Percentiles rank a stretch among this genome's conserved stretches.
Conservation (phyloP, 176 grass and related monocot species). For the Avena atlantica region DNA sequence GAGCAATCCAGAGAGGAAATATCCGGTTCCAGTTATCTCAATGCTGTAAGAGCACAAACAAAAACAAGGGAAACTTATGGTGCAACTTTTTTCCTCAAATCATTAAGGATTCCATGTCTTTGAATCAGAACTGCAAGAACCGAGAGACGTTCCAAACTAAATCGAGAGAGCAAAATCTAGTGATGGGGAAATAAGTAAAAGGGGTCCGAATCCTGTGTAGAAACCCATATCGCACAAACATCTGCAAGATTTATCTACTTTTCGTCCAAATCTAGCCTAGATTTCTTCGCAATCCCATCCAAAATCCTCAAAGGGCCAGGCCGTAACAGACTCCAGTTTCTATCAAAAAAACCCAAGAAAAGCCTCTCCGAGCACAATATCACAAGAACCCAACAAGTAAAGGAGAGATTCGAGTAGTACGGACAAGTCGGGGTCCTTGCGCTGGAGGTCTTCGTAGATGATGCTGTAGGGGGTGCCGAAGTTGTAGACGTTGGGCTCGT, state of each 20-base stretch:
- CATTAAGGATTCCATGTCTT: not conserved
- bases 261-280: not conserved
- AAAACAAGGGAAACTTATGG: not conserved
- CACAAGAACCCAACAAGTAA: not conserved
- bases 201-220: not conserved
- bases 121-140: not conserved
- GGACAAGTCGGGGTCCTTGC: conserved; percentile 88
- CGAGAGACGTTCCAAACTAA: not conserved
- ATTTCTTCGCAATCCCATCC: not conserved
- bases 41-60: not conserved
- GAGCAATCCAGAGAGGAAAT: conserved; percentile 7
- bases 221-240: conserved; percentile 9
- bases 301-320: not conserved
- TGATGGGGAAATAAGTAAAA: not conserved
- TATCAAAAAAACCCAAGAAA: not conserved
- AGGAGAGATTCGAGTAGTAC: not conserved
- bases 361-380: not conserved
- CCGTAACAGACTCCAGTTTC: not conserved
- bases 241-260: not conserved
- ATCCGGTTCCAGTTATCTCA: not conserved
- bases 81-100: conserved; percentile 6
- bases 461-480: conserved; percentile 82
- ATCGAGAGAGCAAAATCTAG: not conserved
- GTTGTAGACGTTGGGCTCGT: conserved; percentile 93
- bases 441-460: conserved; percentile 92